phyloP scores from a whole-genome alignment of 306 rosid species.

The Senna siamea region DNA sequence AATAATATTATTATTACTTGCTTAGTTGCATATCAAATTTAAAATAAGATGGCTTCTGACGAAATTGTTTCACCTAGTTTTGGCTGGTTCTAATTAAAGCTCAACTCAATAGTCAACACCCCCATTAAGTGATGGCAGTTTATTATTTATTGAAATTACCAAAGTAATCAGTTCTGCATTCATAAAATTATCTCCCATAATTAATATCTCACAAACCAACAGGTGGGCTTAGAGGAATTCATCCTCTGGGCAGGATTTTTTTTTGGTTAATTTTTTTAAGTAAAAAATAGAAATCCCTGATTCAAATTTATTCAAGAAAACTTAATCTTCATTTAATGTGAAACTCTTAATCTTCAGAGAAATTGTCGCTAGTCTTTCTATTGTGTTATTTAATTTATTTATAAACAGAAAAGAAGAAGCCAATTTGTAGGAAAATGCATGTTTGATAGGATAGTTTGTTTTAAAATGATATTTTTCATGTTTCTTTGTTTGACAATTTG shows the following conservation, averaged over 20 bases:
- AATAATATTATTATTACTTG: not conserved
- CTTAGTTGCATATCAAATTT: slow-evolving; percentile 22
- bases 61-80: slow-evolving; percentile 34
- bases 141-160: slow-evolving; percentile 40
- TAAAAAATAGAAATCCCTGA: not conserved
- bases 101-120: slow-evolving; percentile 15
- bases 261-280: not conserved
- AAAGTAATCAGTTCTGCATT: not conserved
- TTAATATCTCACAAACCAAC: not conserved
- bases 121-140: slow-evolving; percentile 42
- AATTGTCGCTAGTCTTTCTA: not conserved
- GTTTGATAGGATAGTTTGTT: too few species aligned
- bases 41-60: not conserved
- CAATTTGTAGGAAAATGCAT: too few species aligned
- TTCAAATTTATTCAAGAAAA: slow-evolving; percentile 1
- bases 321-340: not conserved
- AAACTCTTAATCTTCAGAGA: not conserved
- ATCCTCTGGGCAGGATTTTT: too few species aligned
- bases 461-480: not conserved
- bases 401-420: too few species aligned
- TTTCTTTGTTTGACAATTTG: not conserved
- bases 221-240: not conserved
- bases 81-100: slow-evolving; percentile 46
- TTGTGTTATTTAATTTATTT: too few species aligned
- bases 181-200: not conserved